These are phyloP conservation scores for Psilocybe cubensis DNA, from an alignment of 768 basidiomycete genomes.

Conservation along the genomic window DNA sequence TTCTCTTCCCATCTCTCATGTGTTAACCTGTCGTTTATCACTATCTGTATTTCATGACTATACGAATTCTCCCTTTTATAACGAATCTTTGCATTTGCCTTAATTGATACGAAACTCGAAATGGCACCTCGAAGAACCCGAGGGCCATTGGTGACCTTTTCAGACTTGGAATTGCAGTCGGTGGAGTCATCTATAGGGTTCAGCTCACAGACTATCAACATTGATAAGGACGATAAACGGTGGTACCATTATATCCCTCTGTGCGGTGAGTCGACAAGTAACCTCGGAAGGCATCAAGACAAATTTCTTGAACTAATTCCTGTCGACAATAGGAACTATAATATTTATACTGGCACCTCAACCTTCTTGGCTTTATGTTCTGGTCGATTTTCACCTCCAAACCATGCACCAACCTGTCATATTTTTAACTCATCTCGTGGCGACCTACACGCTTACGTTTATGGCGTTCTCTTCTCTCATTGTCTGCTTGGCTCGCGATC, in stretches of 20 bases:
- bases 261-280: conserved; percentile 37
- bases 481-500: conserved; percentile 73
- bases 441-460: conserved; percentile 69
- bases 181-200: conserved; percentile 19
- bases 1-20: not conserved
- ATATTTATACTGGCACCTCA: conserved; percentile 71
- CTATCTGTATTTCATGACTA: conserved; percentile 2
- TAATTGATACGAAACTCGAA: not conserved
- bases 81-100: not conserved
- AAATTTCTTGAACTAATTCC: not conserved
- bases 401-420: conserved; percentile 48
- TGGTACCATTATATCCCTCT: conserved; percentile 67
- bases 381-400: conserved; percentile 68
- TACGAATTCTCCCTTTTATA: not conserved
- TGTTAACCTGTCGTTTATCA: not conserved
- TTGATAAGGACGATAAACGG: conserved; percentile 37
- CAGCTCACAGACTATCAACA: conserved; percentile 15
- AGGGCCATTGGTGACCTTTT: conserved; percentile 24
- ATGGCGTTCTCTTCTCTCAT: conserved; percentile 74
- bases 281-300: not conserved
- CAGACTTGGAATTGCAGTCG: conserved; percentile 21
- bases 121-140: conserved; percentile 23
- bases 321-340: conserved; percentile 38
- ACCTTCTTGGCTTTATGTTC: conserved; percentile 69
- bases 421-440: conserved; percentile 58